Evolutionary conservation across 495 filamentous ascomycete species (phyloP), one percentile per base, ranked within the genome.

Genomic region (Podospora australis): DNA sequence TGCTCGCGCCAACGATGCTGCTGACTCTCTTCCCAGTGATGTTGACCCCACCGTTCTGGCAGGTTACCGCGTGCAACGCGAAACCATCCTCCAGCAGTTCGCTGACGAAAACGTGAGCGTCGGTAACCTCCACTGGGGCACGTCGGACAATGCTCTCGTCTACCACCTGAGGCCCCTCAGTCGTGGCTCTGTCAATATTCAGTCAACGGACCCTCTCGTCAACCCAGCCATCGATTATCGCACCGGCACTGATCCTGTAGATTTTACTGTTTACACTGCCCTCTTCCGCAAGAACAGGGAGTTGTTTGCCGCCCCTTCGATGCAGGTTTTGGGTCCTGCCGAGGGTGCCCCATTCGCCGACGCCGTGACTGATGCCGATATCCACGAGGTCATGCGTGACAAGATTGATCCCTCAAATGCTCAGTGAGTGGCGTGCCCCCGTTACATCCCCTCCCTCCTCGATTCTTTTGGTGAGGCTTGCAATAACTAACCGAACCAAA

Each of bases 151-250:
- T 4, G 62, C 59, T 9, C 48, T 62, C 6, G 55, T 66, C 19
- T 68, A 74, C 44, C 70, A 49, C 41, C 48, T 58, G 35, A 60
- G 68, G 49, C 69, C 71, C 4, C 62, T 75, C 29, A 65, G 60
- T 39, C 59, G 72, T 16, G 72, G 72, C 38, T 55, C 58, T 10
- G 61, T 75, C 19, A 54, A 57, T 36, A 72, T 75, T 16, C 57
- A 58, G 35, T 61, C 53, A 19, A 67, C 64, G 22, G 50, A 68
- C 35, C 67, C 72, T 6, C 53, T 70, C 9, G 57, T 39, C 11
- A 44, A 38, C 14, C 66, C 66, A 3, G 8, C 62, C 4, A 57
- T 69, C 28, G 52, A 71, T 48, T 64, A 54, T 48, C 56, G 62
- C 42, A 58, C 64, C 14, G 55, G 46, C 26, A 63, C 66, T 19